Percentiles rank a stretch among this genome's conserved stretches.
These are phyloP conservation scores for Ceratocystis diversiconidia DNA, from an alignment of 2,329 filamentous ascomycete genomes.

Conservation along the genomic window DNA sequence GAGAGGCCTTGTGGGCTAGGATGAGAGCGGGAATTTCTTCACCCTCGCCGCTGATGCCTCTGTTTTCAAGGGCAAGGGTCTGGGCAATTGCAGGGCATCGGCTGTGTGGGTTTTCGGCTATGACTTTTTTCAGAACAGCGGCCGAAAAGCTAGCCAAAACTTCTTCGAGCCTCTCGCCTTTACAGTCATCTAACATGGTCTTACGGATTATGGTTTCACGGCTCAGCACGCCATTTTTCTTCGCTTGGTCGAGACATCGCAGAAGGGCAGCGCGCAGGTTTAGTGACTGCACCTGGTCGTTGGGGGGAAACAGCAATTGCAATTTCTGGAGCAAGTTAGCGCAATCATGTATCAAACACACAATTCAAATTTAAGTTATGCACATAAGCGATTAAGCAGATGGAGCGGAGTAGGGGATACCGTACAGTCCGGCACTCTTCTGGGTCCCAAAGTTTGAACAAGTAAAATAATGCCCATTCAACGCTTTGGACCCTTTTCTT, in stretches of 20 bases:
- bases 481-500: conserved; percentile 69
- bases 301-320: conserved; percentile 76
- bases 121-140: conserved; percentile 58
- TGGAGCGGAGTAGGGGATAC: neutral
- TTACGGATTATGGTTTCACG: conserved; percentile 72
- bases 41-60: conserved; percentile 41
- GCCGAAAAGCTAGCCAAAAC: conserved; percentile 73
- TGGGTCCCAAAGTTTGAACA: conserved; percentile 74
- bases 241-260: conserved; percentile 66
- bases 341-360: neutral
- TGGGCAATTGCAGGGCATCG: conserved; percentile 37
- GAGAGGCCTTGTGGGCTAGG: conserved; percentile 55
- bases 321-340: conserved; percentile 48
- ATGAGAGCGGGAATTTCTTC: conserved; percentile 49
- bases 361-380: no score
- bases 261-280: conserved; percentile 78
- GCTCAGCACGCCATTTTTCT: conserved; percentile 73
- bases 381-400: no score
- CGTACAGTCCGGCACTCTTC: conserved; percentile 58
- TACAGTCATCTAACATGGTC: conserved; percentile 94
- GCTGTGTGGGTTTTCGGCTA: conserved; percentile 27
- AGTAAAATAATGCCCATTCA: conserved; percentile 82
- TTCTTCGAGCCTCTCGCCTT: conserved; percentile 79
- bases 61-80: conserved; percentile 43
- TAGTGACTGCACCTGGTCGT: conserved; percentile 78